Percentiles rank a stretch among this genome's conserved stretches.
phyloP scores from a whole-genome alignment of 2,329 filamentous ascomycete genomes.

The Pseudogymnoascus sp. region DNA sequence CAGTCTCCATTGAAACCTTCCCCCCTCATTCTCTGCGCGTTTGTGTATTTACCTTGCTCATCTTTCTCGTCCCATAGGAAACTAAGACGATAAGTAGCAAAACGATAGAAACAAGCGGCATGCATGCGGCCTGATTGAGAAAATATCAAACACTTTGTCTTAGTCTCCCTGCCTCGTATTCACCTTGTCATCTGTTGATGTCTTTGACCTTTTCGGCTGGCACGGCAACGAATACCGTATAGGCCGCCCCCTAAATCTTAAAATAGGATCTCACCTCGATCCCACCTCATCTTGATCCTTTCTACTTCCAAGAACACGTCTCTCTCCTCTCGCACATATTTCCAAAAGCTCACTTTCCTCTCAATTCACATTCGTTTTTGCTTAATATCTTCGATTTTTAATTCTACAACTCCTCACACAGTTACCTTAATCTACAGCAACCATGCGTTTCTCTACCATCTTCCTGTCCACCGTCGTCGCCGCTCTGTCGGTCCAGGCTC shows the following conservation, averaged over 20 bases:
- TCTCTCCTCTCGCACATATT: background rate
- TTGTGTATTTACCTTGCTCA: background rate
- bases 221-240: background rate
- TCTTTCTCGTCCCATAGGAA: background rate
- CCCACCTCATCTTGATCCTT: background rate
- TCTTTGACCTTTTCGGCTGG: background rate
- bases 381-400: background rate
- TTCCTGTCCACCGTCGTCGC: constrained; percentile 7
- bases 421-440: background rate
- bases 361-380: background rate
- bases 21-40: background rate
- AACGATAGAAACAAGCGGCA: background rate
- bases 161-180: background rate
- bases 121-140: constrained; percentile 1
- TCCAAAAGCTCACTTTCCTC: background rate
- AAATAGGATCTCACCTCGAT: constrained; percentile 4
- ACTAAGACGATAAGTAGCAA: background rate
- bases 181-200: background rate
- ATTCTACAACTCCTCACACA: background rate
- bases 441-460: constrained; percentile 7
- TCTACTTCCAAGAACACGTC: background rate
- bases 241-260: background rate
- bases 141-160: background rate
- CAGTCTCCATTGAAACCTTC: background rate
- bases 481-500: background rate